phyloP scores from a whole-genome alignment of 495 filamentous ascomycete species.

The Durotheca rogersii region DNA sequence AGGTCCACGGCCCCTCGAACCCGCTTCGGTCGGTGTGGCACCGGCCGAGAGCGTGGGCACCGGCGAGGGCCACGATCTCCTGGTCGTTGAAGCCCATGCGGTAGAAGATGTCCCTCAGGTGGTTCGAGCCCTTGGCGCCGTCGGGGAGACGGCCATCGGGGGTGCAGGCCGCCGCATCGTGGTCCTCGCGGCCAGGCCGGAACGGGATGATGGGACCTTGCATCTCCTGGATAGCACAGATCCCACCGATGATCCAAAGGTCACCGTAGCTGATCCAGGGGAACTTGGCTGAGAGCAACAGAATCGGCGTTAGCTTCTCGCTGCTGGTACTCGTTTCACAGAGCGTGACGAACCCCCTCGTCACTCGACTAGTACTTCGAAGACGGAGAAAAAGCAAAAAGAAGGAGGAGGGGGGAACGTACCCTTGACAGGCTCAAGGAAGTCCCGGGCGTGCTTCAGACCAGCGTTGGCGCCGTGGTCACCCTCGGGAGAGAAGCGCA shows the following conservation, averaged over 20 bases:
- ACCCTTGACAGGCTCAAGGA: constrained; percentile 87
- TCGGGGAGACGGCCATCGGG: constrained; percentile 97
- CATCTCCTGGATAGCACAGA: constrained; percentile 92
- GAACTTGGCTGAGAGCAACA: constrained; percentile 71
- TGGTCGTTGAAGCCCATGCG: constrained; percentile 98
- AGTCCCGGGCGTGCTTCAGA: constrained; percentile 82
- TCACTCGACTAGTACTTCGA: not conserved
- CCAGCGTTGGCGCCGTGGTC: constrained; percentile 95
- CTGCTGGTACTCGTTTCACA: not conserved
- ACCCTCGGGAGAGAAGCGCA: constrained; percentile 91
- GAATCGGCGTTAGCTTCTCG: constrained; percentile 36
- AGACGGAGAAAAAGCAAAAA: not conserved
- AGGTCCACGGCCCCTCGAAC: constrained; percentile 92
- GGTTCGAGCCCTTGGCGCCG: constrained; percentile 72
- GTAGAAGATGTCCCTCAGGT: constrained; percentile 89
- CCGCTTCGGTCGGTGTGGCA: constrained; percentile 89
- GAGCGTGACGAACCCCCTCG: constrained; percentile 2
- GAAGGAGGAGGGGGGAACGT: no score
- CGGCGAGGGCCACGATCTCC: constrained; percentile 88
- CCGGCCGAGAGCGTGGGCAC: constrained; percentile 90
- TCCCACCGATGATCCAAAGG: constrained; percentile 89
- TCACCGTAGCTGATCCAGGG: constrained; percentile 97
- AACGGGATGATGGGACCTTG: constrained; percentile 84
- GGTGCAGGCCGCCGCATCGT: constrained; percentile 81
- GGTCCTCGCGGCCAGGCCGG: constrained; percentile 84